Base-by-base conservation (phyloP, 331 rosid species). In the Spiraea crenata region DNA sequence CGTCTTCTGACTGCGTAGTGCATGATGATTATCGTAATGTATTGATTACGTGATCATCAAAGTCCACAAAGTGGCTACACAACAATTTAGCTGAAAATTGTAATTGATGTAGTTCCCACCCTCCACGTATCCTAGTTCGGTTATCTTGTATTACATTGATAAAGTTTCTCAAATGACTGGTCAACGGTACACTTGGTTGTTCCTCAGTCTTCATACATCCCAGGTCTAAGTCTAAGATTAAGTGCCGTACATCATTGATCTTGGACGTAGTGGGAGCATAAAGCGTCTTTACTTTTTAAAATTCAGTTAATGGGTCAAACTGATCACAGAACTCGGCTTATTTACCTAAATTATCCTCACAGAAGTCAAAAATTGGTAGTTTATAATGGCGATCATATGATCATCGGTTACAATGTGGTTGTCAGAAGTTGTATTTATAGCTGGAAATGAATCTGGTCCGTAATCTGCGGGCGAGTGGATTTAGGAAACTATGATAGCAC, bases 371-470 rank as follows among this genome's bases (percentile, higher is more conserved):
- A 14, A 41, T 69, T 69, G n/a, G 35, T 56, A 42, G 42, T 69
- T 15, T 16, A n/a, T 13, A 69, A 48, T 17, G 15, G 15, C 55
- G 13, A 34, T 9, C 12, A 39, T 15, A 12, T 56, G 8, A 56
- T 9, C 3, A 56, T 20, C 44, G 0, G 34, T 40, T 57, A 54
- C 64, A 6, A 15, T 57, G 7, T n/a, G 5, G 1, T 45, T 46
- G 37, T 57, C 66, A 8, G 37, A 25, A 16, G 7, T 25, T 11
- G 14, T 25, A 69, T 25, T 69, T 42, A 56, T 31, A 42, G 44
- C 64, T 19, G 64, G n/a, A 56, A 41, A 56, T 55, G 64, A 41
- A 55, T 41, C 45, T 44, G 42, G 65, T 56, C 55, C 44, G 15
- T 5, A 46, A 56, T 57, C 65, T 56, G 52, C 14, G 11, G 19